These are phyloP conservation scores for Lachancea sp. DNA, from an alignment of 805 yeast species.

Conservation along the genomic window DNA sequence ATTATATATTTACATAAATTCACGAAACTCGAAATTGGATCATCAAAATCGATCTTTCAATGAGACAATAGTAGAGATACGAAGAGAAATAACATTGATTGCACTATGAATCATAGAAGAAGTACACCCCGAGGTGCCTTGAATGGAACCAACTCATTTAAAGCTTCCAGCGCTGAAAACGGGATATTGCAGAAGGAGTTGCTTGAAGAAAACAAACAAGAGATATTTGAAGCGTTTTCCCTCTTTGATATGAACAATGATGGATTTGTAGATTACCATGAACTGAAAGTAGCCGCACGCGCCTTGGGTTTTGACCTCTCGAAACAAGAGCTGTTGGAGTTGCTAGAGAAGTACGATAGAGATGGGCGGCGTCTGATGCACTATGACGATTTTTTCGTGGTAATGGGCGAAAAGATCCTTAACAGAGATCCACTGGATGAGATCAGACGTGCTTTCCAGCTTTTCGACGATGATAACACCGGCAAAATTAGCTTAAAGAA, in stretches of 20 bases:
- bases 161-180: constrained; percentile 9
- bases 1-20: not conserved
- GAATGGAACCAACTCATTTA: constrained; percentile 6
- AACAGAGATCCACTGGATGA: constrained; percentile 92
- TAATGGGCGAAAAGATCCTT: constrained; percentile 73
- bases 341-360: constrained; percentile 75
- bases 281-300: constrained; percentile 84
- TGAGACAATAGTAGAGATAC: not conserved
- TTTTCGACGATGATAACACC: constrained; percentile 82
- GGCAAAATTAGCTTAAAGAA: constrained; percentile 81
- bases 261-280: constrained; percentile 87
- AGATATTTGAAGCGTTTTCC: constrained; percentile 85
- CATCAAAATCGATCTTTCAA: not conserved
- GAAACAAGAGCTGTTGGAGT: constrained; percentile 65
- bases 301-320: constrained; percentile 87
- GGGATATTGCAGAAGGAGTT: constrained; percentile 45
- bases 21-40: not conserved
- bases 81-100: not conserved
- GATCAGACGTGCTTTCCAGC: constrained; percentile 77
- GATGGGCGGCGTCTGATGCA: constrained; percentile 67
- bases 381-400: constrained; percentile 68
- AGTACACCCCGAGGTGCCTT: constrained; percentile 9
- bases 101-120: constrained; percentile 11
- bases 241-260: constrained; percentile 90
- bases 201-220: constrained; percentile 81